phyloP scores from a whole-genome alignment of 2,329 filamentous ascomycete species.

The Diaporthe longicolla region DNA sequence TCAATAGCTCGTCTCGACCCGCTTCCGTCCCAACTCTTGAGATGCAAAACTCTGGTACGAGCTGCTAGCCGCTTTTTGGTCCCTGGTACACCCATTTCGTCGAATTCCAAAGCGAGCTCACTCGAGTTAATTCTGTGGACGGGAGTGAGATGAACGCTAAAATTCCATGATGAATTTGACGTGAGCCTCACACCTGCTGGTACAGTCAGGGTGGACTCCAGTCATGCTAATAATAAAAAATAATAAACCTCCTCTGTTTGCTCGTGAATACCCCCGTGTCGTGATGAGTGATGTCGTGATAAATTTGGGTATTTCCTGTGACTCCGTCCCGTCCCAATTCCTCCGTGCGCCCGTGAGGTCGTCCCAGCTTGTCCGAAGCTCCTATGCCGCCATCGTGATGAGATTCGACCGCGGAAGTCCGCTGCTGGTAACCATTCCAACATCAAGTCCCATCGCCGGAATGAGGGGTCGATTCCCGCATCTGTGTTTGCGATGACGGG shows the following conservation, averaged over 20 bases:
- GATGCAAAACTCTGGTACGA: not conserved
- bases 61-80: not conserved
- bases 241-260: conserved; percentile 26
- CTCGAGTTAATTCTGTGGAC: conserved; percentile 3
- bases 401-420: conserved; percentile 1
- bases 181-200: conserved; percentile 5
- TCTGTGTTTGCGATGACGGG: not conserved
- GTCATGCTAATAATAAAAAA: conserved; percentile 26
- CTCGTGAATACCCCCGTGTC: conserved; percentile 27
- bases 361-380: conserved; percentile 16
- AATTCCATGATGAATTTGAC: conserved; percentile 19
- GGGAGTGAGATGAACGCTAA: conserved; percentile 28
- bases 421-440: not conserved
- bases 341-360: not conserved
- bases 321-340: not conserved
- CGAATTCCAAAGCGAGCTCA: conserved; percentile 1
- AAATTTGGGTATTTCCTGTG: conserved; percentile 25
- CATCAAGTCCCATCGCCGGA: not conserved
- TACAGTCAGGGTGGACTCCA: not conserved
- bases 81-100: not conserved
- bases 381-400: conserved; percentile 17
- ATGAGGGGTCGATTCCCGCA: not conserved
- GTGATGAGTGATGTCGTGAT: conserved; percentile 18
- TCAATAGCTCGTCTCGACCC: conserved; percentile 35
- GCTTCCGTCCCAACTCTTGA: conserved; percentile 18